These are phyloP conservation scores for Pythium aristosporum DNA, from an alignment of 352 stramenopile genomes.

Conservation along the genomic window DNA sequence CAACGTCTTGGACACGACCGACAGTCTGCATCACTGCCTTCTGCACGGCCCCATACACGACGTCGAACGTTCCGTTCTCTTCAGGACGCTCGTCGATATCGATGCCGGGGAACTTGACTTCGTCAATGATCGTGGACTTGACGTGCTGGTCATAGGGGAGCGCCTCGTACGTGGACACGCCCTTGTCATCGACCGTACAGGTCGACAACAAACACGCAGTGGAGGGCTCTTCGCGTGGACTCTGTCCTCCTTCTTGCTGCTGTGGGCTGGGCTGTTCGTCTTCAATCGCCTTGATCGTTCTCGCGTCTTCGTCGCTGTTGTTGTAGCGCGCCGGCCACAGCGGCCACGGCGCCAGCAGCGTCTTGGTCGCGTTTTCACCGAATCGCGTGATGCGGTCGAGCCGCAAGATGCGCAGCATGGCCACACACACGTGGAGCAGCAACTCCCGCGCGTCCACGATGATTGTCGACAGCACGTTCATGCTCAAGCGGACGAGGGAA, in stretches of 20 bases:
- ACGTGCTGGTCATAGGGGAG: background rate
- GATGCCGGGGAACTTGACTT: conserved; percentile 20
- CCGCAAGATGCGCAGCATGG: conserved; percentile 26
- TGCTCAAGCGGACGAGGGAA: background rate
- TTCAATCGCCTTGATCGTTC: conserved; percentile 3
- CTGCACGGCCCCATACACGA: background rate
- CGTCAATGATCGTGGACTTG: conserved; percentile 10
- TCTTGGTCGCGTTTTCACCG: conserved; percentile 5
- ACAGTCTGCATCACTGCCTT: background rate
- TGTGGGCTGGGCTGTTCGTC: background rate
- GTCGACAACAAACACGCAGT: background rate
- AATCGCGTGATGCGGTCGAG: conserved; percentile 16
- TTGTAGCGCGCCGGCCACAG: conserved; percentile 7
- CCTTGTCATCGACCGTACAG: conserved; percentile 10
- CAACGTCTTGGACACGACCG: background rate
- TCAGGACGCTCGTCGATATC: conserved; percentile 1
- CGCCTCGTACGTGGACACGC: conserved; percentile 17
- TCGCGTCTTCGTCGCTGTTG: background rate
- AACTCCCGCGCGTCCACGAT: conserved; percentile 24
- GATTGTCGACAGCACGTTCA: conserved; percentile 34
- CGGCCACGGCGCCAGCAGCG: conserved; percentile 18
- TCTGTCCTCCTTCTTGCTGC: conserved; percentile 13
- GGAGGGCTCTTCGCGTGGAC: conserved; percentile 3
- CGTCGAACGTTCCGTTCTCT: background rate
- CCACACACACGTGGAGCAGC: conserved; percentile 23